Percentiles rank a stretch among this genome's conserved stretches.
Conservation (phyloP, 352 stramenopile genomes). For the Thalassiosira livingstoniorum region DNA sequence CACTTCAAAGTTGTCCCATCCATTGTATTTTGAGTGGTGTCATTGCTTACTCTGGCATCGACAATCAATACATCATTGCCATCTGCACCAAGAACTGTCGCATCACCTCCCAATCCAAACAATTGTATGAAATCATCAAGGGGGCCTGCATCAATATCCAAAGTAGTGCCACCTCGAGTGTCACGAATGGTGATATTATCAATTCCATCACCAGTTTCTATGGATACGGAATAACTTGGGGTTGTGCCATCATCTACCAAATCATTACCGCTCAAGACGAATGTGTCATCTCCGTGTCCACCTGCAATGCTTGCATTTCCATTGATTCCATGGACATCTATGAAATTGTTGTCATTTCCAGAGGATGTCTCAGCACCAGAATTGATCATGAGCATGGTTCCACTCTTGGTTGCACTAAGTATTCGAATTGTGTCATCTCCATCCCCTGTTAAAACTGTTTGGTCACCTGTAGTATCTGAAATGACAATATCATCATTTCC, state of each 20-base stretch:
- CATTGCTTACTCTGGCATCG: constrained; percentile 12
- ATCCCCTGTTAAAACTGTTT: constrained; percentile 15
- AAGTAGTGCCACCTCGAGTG: too few relatives aligned
- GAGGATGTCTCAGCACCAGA: constrained; percentile 15
- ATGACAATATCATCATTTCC: constrained; percentile 32
- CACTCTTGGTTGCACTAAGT: neutral
- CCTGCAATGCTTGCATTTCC: constrained; percentile 26
- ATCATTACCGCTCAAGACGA: constrained; percentile 13
- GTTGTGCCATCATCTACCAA: neutral
- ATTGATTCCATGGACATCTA: too few relatives aligned
- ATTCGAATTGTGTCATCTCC: constrained; percentile 15
- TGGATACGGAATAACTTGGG: too few relatives aligned
- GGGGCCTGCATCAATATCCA: constrained; percentile 16
- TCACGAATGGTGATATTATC: too few relatives aligned
- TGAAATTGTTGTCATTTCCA: constrained; percentile 23
- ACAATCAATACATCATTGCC: constrained; percentile 22
- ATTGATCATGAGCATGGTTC: neutral
- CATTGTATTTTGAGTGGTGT: constrained; percentile 9
- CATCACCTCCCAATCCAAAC: constrained; percentile 27
- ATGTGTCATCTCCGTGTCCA: neutral
- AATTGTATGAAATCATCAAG: constrained; percentile 20
- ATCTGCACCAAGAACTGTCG: constrained; percentile 13
- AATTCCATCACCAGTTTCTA: too few relatives aligned
- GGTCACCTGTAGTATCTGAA: constrained; percentile 12
- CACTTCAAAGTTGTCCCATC: constrained; percentile 22